Evolutionary conservation across 108 stramenopile genomes (phyloP).

Genomic region (Nitzschia putrida): DNA sequence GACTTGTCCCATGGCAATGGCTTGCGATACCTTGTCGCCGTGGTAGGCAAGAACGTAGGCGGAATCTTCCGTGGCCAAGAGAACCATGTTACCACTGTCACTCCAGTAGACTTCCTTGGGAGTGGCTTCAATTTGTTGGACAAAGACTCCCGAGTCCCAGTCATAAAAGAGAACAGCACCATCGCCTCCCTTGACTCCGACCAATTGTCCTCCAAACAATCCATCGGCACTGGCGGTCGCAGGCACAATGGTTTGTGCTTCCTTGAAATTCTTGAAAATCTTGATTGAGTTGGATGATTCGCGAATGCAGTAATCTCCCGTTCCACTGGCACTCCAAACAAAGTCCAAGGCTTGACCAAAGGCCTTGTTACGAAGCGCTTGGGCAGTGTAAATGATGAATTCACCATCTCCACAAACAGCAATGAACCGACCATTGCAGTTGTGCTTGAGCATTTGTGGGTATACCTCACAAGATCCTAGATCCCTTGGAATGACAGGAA

Average conservation of each 20-base stretch:
- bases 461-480: slow-evolving; percentile 95
- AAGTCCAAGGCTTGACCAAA: slow-evolving; percentile 98
- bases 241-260: slow-evolving; percentile 76
- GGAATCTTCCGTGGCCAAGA: slow-evolving; percentile 89
- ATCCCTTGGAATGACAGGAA: slow-evolving; percentile 83
- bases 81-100: slow-evolving; percentile 91
- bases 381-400: slow-evolving; percentile 98
- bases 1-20: slow-evolving; percentile 83
- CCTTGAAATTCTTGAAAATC: slow-evolving; percentile 96
- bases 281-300: slow-evolving; percentile 91
- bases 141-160: slow-evolving; percentile 93
- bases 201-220: slow-evolving; percentile 90
- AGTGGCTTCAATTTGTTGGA: slow-evolving; percentile 94
- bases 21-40: slow-evolving; percentile 73
- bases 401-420: slow-evolving; percentile 99
- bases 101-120: slow-evolving; percentile 96
- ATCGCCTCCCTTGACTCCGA: slow-evolving; percentile 93
- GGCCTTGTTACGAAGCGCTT: slow-evolving; percentile 96
- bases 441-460: slow-evolving; percentile 93
- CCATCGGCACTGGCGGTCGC: slow-evolving; percentile 93
- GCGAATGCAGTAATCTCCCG: slow-evolving; percentile 97
- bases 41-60: slow-evolving; percentile 93
- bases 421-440: slow-evolving; percentile 98
- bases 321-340: slow-evolving; percentile 94
- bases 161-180: slow-evolving; percentile 94